Conservation (phyloP, 768 basidiomycete species). For the Russula earlei region DNA sequence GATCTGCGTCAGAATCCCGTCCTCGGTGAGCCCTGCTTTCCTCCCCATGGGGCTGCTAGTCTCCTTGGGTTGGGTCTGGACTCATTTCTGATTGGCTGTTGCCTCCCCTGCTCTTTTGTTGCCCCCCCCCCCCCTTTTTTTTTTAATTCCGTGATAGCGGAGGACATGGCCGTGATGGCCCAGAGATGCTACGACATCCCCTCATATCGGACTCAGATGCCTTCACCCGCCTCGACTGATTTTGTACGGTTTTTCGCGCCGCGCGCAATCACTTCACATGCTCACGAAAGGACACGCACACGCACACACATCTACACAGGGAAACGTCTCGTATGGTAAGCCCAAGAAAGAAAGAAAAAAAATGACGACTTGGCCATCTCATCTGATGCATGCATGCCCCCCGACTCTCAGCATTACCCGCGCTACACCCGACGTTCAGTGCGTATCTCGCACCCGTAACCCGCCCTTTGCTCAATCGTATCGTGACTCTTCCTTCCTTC, state of each 20-base stretch:
- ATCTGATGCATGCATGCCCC: too few species aligned
- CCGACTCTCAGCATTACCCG: constrained; percentile 9
- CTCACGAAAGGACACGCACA: background rate
- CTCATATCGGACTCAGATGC: background rate
- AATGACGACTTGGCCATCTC: too few species aligned
- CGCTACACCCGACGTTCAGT: constrained; percentile 18
- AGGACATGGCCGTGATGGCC: constrained; percentile 16
- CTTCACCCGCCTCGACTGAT: constrained; percentile 17
- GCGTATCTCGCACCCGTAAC: background rate
- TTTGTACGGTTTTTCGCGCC: constrained; percentile 8
- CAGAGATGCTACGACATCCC: constrained; percentile 13
- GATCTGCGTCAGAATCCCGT: constrained; percentile 18
- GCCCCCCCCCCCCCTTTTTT: too few species aligned
- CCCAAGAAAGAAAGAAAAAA: background rate
- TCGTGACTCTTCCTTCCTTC: too few species aligned
- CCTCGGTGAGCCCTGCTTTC: constrained; percentile 16
- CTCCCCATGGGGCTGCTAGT: background rate
- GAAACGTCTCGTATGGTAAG: constrained; percentile 20
- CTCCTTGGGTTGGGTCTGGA: background rate
- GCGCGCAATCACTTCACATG: too few species aligned
- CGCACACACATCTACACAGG: constrained; percentile 6
- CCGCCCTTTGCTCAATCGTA: background rate
- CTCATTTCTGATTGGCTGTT: too few species aligned
- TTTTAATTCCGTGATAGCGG: background rate
- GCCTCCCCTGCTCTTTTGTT: background rate